Conservation (phyloP, 352 stramenopile species). For the Phytophthora melonis region DNA sequence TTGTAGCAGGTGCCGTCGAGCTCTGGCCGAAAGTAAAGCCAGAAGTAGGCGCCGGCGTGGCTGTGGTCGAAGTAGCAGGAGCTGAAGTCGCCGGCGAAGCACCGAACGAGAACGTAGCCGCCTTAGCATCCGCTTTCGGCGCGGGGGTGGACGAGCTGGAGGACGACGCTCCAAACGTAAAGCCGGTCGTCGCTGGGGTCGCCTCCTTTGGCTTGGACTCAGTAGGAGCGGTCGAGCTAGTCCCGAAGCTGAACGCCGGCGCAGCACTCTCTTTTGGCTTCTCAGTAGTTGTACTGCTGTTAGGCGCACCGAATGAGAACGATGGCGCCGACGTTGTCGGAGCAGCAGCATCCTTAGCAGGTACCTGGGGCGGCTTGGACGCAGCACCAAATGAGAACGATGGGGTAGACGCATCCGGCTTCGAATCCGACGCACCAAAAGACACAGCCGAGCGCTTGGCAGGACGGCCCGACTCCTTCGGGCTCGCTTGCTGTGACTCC, state of each 20-base stretch:
- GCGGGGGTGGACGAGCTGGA: slow-evolving; percentile 19
- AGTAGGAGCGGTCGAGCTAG: slow-evolving; percentile 10
- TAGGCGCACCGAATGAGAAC: slow-evolving; percentile 33
- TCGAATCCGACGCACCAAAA: slow-evolving; percentile 34
- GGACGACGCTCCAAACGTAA: slow-evolving; percentile 54
- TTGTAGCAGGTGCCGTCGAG: slow-evolving; percentile 17
- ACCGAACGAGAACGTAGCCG: slow-evolving; percentile 36
- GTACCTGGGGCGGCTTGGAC: slow-evolving; percentile 23
- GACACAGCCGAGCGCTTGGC: slow-evolving; percentile 36
- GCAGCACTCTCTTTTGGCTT: slow-evolving; percentile 32
- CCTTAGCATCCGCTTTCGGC: slow-evolving; percentile 33
- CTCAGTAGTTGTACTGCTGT: slow-evolving; percentile 19
- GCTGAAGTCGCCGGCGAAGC: slow-evolving; percentile 20
- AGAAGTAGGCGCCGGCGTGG: slow-evolving; percentile 32
- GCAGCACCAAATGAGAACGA: slow-evolving; percentile 43
- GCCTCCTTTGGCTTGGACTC: slow-evolving; percentile 27
- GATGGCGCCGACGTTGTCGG: slow-evolving; percentile 20
- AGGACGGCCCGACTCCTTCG: slow-evolving; percentile 35
- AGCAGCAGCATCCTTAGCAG: slow-evolving; percentile 35
- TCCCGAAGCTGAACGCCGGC: slow-evolving; percentile 32
- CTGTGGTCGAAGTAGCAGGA: slow-evolving; percentile 23
- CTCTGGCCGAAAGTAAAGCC: slow-evolving; percentile 39
- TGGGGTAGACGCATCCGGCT: slow-evolving; percentile 29
- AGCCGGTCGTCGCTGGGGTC: slow-evolving; percentile 37
- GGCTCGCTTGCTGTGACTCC: slow-evolving; percentile 15